Evolutionary conservation across 257 asterid genomes (phyloP).

Genomic region (Solanum chiquidenum): DNA sequence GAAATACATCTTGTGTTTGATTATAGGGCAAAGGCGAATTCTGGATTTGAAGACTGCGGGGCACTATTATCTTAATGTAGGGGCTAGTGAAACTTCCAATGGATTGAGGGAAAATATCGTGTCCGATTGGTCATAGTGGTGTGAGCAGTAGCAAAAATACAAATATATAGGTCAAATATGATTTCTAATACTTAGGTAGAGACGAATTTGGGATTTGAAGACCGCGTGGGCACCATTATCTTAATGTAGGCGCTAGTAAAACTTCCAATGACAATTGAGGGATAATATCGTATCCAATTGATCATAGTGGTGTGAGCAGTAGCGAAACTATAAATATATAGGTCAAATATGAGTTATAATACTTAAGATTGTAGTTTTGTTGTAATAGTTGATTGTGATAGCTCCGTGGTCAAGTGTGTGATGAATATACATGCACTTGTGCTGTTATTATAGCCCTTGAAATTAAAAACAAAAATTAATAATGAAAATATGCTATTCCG

Average conservation of each 20-base stretch:
- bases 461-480: neutral
- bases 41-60: too few species aligned
- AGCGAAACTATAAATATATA: too few species aligned
- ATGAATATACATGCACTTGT: too few species aligned
- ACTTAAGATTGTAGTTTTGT: rapidly evolving
- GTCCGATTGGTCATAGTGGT: neutral
- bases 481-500: neutral
- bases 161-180: neutral
- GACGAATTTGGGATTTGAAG: rapidly evolving
- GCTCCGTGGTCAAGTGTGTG: neutral
- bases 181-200: neutral
- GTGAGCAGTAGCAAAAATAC: neutral
- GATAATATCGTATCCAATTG: neutral
- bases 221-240: too few species aligned
- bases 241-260: neutral
- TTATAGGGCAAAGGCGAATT: neutral
- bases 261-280: neutral
- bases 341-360: too few species aligned
- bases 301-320: neutral
- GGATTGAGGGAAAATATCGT: neutral
- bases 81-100: too few species aligned
- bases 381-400: neutral
- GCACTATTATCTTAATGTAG: too few species aligned
- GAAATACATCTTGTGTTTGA: neutral
- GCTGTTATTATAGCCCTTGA: neutral